Evolutionary conservation across 2,329 filamentous ascomycete genomes (phyloP).

Genomic region (Pseudocercospora ulei): DNA sequence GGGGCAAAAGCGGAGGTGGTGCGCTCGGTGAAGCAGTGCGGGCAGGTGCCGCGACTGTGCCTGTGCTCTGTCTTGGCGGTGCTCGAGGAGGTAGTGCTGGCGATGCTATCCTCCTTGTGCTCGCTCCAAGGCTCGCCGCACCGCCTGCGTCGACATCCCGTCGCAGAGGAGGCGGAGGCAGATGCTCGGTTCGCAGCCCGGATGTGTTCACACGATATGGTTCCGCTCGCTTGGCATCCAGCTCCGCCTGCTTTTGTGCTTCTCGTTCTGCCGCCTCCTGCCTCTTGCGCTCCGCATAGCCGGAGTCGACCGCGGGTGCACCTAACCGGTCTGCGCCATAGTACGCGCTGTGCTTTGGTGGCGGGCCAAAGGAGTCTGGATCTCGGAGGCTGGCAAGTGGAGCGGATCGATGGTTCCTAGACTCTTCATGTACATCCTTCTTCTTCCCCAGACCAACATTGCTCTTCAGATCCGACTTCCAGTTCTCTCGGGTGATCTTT

Average conservation of each 20-base stretch:
- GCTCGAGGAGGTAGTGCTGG: constrained; percentile 24
- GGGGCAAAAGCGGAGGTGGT: constrained; percentile 59
- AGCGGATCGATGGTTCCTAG: constrained; percentile 47
- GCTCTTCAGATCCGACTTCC: constrained; percentile 37
- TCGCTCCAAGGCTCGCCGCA: constrained; percentile 15
- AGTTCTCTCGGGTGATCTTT: constrained; percentile 49
- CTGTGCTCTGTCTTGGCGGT: constrained; percentile 25
- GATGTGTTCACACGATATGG: constrained; percentile 62
- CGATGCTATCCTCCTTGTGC: constrained; percentile 14
- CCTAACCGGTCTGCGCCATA: constrained; percentile 39
- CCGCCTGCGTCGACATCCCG: constrained; percentile 27
- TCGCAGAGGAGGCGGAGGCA: constrained; percentile 61
- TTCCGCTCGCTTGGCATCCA: constrained; percentile 44
- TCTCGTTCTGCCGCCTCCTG: constrained; percentile 28
- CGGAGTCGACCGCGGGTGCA: constrained; percentile 36
- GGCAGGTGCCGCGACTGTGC: constrained; percentile 10
- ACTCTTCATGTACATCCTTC: constrained; percentile 35
- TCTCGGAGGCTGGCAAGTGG: constrained; percentile 65
- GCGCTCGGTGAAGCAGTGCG: constrained; percentile 8
- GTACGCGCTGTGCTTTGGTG: constrained; percentile 57
- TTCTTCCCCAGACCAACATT: constrained; percentile 42
- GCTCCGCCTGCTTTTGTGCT: constrained; percentile 33
- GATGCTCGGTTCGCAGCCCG: constrained; percentile 56
- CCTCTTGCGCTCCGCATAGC: constrained; percentile 20
- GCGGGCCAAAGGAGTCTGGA: constrained; percentile 62